Conservation (phyloP, 768 basidiomycete species). For the Calocybe indica region DNA sequence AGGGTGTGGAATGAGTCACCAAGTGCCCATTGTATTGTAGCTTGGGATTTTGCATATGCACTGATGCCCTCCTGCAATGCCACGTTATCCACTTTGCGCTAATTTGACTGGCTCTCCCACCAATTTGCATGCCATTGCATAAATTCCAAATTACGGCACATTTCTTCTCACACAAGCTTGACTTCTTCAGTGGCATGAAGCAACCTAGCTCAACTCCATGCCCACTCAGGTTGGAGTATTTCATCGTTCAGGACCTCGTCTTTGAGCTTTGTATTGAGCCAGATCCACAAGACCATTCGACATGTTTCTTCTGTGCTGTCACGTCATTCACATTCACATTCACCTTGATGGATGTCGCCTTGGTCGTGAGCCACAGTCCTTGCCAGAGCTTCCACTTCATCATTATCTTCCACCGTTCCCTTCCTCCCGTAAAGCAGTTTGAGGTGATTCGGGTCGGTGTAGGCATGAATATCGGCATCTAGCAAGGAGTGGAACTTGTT, state of each 20-base stretch:
- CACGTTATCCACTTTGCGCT: neutral
- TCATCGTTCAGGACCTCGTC: constrained; percentile 3
- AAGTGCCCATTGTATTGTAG: neutral
- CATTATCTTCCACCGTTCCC: neutral
- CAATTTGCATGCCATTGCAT: constrained; percentile 14
- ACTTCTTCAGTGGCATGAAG: constrained; percentile 17
- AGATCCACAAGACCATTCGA: neutral
- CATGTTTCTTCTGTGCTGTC: constrained; percentile 3
- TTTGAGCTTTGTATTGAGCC: neutral
- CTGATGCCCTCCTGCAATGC: neutral
- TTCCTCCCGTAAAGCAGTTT: neutral
- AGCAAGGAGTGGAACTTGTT: constrained; percentile 1
- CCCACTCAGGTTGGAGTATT: constrained; percentile 14
- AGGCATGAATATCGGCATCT: constrained; percentile 7
- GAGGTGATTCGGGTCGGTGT: constrained; percentile 4
- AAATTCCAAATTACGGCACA: constrained; percentile 14
- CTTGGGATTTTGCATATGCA: neutral
- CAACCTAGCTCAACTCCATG: constrained; percentile 10
- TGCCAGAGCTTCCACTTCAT: neutral
- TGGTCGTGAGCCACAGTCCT: neutral
- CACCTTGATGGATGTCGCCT: no score
- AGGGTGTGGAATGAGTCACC: neutral
- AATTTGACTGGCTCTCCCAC: constrained; percentile 9
- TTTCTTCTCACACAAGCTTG: constrained; percentile 18
- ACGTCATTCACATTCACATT: neutral